Conservation (phyloP, 1,139 yeast genomes). For the Saccharomyces hybrid region DNA sequence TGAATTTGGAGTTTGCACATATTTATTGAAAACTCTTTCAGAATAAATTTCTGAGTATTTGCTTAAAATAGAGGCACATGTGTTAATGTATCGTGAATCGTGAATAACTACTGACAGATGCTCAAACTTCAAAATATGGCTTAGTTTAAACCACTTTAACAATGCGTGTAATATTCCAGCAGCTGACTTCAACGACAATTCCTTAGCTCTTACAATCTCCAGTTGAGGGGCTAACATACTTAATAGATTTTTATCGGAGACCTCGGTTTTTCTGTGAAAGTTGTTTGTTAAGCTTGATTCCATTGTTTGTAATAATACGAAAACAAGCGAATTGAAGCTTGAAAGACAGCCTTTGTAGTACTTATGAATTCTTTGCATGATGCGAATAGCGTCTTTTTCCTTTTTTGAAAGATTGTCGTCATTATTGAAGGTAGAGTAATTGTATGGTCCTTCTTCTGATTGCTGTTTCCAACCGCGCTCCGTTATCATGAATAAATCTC, state of each 20-base stretch:
- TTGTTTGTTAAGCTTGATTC: constrained; percentile 39
- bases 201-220: constrained; percentile 56
- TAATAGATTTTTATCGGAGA: constrained; percentile 5
- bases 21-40: constrained; percentile 37
- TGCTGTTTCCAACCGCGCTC: constrained; percentile 57
- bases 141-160: constrained; percentile 69
- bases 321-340: constrained; percentile 53
- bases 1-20: constrained; percentile 38
- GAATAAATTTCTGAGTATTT: constrained; percentile 33
- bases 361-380: constrained; percentile 51
- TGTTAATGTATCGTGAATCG: constrained; percentile 60
- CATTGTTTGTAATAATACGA: constrained; percentile 56
- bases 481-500: constrained; percentile 61
- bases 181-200: constrained; percentile 56
- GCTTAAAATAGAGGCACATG: constrained; percentile 35
- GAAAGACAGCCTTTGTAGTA: constrained; percentile 50
- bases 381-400: constrained; percentile 24
- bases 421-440: constrained; percentile 12
- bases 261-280: constrained; percentile 7
- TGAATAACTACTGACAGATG: constrained; percentile 64
- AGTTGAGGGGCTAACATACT: constrained; percentile 33
- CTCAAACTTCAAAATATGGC: constrained; percentile 73
- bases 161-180: constrained; percentile 48
- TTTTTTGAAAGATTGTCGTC: constrained; percentile 7
- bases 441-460: constrained; percentile 12